phyloP scores from a whole-genome alignment of 331 rosid genomes.

The Stylosanthes scabra region DNA sequence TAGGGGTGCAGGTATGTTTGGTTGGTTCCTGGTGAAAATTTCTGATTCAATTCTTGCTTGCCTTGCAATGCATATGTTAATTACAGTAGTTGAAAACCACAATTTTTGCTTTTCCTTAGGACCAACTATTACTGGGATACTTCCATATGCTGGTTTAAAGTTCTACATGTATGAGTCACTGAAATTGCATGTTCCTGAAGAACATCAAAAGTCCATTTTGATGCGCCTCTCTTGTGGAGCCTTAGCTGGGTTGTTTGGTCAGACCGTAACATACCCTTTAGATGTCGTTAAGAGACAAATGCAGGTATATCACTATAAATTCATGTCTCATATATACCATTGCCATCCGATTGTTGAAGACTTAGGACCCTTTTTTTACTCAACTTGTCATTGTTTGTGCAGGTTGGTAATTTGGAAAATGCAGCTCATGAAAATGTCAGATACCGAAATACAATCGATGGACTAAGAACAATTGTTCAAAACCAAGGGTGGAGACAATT shows the following conservation, averaged over 20 bases:
- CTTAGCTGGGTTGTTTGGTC: slow-evolving; percentile 94
- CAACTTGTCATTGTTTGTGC: slow-evolving; percentile 33
- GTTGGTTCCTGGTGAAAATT: slow-evolving; percentile 12
- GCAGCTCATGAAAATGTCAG: slow-evolving; percentile 54
- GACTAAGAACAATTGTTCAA: slow-evolving; percentile 63
- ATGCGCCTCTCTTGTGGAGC: slow-evolving; percentile 97
- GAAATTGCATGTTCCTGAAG: slow-evolving; percentile 82
- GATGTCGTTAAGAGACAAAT: slow-evolving; percentile 98
- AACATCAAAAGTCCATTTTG: slow-evolving; percentile 75
- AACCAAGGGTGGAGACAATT: slow-evolving; percentile 91
- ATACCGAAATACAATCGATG: slow-evolving; percentile 69
- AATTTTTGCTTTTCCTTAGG: slow-evolving; percentile 55
- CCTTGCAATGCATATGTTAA: slow-evolving; percentile 18
- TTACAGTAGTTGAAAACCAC: slow-evolving; percentile 16
- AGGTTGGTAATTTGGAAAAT: slow-evolving; percentile 75
- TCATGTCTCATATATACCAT: slow-evolving; percentile 1
- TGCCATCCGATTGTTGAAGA: slow-evolving; percentile 10
- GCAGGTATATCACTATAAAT: slow-evolving; percentile 66
- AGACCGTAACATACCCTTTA: slow-evolving; percentile 91
- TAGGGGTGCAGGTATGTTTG: slow-evolving; percentile 84
- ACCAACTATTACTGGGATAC: slow-evolving; percentile 90
- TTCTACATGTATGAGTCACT: slow-evolving; percentile 86
- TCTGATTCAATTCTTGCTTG: slow-evolving; percentile 22
- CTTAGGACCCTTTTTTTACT: not conserved
- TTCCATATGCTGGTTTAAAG: slow-evolving; percentile 96